Evolutionary conservation across 768 basidiomycete species (phyloP), one percentile per base, ranked within the genome.

Genomic region (Infundibulicybe gibba): DNA sequence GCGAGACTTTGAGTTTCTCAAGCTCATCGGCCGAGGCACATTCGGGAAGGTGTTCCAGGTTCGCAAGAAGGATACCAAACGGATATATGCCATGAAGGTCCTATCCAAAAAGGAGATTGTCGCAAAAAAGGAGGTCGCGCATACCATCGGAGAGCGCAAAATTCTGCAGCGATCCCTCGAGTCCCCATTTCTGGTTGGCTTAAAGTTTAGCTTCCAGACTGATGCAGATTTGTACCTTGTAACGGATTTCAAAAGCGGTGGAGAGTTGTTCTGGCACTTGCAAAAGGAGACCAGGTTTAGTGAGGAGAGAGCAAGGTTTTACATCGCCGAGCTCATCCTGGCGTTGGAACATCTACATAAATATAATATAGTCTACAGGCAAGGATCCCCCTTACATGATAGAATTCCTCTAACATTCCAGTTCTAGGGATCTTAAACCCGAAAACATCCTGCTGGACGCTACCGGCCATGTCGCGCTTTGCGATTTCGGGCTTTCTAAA

Each of bases 31-130:
- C 48, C 85, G 94, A 41, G 97, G 97, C 2, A 98, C 97, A 0
- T 99, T 99, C 63, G 97, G 94, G 41, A 90, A 93, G 45, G 97
- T 99, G 15, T 98, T 97, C 76, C 97, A 99, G 67, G 97, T 99
- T 41, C 90, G 97, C 51, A 99, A 99, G 71, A 85, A 77, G 64
- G 94, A 99, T 71, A 99, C 97, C 35, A 90, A 92, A 66, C 90
- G 97, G 40, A 98, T 99, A 69, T 99, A 97, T 72, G 97, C 97
- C 43, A 98, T 99, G 95, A 99, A 99, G 62, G 91, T 98, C 47
- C 78, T 99, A 33, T 94, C 91, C 30, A 99, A 99, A 72, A 94
- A 92, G 75, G 97, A 99, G 68, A 98, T 99, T 57, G 83, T 98
- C 45, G 94, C 91, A 19, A 98, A 97, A 77, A 98, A 98, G 68